Base-by-base conservation (phyloP, 139 green algal genomes). In the Ettlia oleoabundans region DNA sequence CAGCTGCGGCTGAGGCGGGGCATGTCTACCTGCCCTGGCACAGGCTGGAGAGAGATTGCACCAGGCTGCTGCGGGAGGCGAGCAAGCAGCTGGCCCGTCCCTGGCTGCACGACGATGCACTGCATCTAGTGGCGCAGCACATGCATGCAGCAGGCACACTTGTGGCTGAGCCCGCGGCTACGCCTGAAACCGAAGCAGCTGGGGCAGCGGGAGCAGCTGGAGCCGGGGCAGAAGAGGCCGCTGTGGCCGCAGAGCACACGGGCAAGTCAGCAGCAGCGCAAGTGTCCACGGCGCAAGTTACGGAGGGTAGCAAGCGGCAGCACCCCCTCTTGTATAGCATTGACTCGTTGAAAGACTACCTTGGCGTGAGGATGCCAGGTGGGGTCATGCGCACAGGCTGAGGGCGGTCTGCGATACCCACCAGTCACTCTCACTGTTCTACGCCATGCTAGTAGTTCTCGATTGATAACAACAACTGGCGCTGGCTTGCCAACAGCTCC, bases 1-100 rank as follows among this genome's bases (percentile, higher is more conserved):
- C 68, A 4, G 89, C 82, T 1, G 78, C 80, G 4, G 24, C 51
- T 13, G 58, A 68, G 37, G 72, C 82, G n/a, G 90, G 90, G 2
- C 90, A 93, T 81, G 73, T 75, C 43, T 90, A 90, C 80, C 70
- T 92, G 42, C 66, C 82, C 18, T 93, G 88, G 90, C 30, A 40
- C 3, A 19, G 55, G 7, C 80, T 93, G 53, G 62, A 85, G 26
- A 7, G 19, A 5, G 38, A 75, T 4, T 53, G 78, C 6, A 24
- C 40, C 21, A 67, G 37, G 1, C 42, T 90, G 37, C 51, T 92
- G 53, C 19, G 19, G 10, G 66, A 80, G 9, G 24, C 26, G 2
- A 55, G 41, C 38, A 22, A n/a, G 41, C 37, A 79, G 7, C 69
- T 73, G 21, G 70, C 37, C 62, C 58, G 42, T 6, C 82, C 82